Base-by-base conservation (phyloP, 345 rosid species). In the Linum usitatissimum region DNA sequence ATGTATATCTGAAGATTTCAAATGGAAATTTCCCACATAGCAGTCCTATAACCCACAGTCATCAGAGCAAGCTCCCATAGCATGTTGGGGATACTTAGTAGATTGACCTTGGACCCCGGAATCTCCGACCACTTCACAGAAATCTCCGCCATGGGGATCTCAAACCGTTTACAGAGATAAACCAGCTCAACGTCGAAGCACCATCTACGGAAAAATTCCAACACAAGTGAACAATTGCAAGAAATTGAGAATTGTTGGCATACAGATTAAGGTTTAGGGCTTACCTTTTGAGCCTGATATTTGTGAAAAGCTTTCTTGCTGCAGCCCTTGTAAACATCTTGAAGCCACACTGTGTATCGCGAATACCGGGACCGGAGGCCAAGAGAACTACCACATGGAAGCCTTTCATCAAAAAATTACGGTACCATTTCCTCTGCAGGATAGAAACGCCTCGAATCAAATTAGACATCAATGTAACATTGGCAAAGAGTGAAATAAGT, bases 301-400 rank as follows among this genome's bases (percentile, higher is more conserved):
- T 93, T 55, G 92, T 77, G 75, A 90, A 93, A 70, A 93, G 94
- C 77, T 78, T 90, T 73, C 90, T 81, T 15, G 95, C 97, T n/a
- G 99, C 97, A 72, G 96, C 87, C 78, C 99, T 81, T 0, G 97
- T 87, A 78, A 93, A 93, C 99, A 93, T 93, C 84, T 93, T 93
- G 75, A 93, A 93, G 61, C 99, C 99, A 80, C 99, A 93, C 99
- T 93, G 97, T 0, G 97, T 93, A 75, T 93, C 99, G 42, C 89
- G 95, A 75, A 93, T 84, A 69, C 97, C 99, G 74, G 96, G 83
- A 70, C 99, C 97, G 65, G 96, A 91, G 67, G 89, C 68, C 53
- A 93, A 61, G 65, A 90, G 73, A 72, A 93, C 99, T 69, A 87
- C 96, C 14, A 93, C 74, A 77, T 93, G 97, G 73, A 93, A 93